Evolutionary conservation across 257 asterid genomes (phyloP).

Genomic region (Schizonepeta tenuifolia): DNA sequence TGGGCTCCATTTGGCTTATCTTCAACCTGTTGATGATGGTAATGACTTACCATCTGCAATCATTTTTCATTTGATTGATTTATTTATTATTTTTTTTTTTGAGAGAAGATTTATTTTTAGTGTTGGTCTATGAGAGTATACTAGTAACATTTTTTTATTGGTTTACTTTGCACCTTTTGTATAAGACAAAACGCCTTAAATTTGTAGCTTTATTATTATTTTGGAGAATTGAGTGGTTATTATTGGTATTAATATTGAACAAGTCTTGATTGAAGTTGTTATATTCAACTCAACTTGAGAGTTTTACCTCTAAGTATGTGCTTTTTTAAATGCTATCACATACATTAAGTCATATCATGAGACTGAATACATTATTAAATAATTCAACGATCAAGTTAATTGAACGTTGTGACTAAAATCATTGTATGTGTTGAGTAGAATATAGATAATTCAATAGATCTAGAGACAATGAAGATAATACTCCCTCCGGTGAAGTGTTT

Average conservation of each 20-base stretch:
- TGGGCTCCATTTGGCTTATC: slow-evolving; percentile 64
- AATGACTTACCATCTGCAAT: slow-evolving; percentile 19
- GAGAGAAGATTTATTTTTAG: too few species aligned
- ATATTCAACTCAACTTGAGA: background rate
- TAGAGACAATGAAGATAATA: too few species aligned
- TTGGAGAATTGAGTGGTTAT: background rate
- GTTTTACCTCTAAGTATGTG: background rate
- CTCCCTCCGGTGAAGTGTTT: too few species aligned
- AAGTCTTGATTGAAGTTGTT: background rate
- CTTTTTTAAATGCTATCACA: background rate
- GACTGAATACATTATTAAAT: background rate
- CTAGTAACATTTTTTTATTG: background rate
- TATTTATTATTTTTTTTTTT: too few species aligned
- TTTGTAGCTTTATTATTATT: background rate
- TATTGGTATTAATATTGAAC: background rate
- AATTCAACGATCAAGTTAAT: too few species aligned
- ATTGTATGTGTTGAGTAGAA: too few species aligned
- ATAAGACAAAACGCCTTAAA: background rate
- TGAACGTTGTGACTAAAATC: too few species aligned
- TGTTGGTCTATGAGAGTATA: background rate
- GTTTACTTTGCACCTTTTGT: too few species aligned
- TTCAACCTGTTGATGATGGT: slow-evolving; percentile 45
- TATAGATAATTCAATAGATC: too few species aligned
- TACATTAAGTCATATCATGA: background rate
- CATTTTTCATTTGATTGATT: slow-evolving; percentile 11